Base-by-base conservation (phyloP, 352 stramenopile genomes). In the Pythium rhizo-oryzae region DNA sequence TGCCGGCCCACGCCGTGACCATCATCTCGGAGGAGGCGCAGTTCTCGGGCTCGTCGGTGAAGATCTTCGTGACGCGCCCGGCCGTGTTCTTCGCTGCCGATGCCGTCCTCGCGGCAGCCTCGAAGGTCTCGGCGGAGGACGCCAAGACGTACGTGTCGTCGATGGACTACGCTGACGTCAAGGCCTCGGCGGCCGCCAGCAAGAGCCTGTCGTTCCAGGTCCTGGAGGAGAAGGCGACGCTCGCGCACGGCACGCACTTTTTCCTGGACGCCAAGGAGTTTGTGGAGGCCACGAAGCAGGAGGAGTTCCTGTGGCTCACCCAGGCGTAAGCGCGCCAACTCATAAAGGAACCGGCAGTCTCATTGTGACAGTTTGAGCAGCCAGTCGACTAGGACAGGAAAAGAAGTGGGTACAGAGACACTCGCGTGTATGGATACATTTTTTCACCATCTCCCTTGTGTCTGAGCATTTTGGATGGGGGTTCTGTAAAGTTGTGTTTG, bases 81-180 rank as follows among this genome's bases (percentile, higher is more conserved):
- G 79, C 85, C 3, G 84, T 95, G 62, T 87, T 92, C 54, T 93
- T 95, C 69, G 84, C 82, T 0, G 65, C 77, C 23, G 68, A 75
- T 15, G 72, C 77, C 8, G 75, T 79, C 59, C 69, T 93, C 21
- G 69, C 71, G 43, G 84, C 84, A 54, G 79, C 79, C 49, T 72
- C 78, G 21, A 60, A 61, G 35, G 74, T 79, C 0, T 61, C 86
- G 19, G 71, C 78, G 33, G 76, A 81, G 19, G 71, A 91, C 53
- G 77, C 88, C 43, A 87, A 80, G 67, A 71, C 79, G 16, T 95
- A 81, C 55, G 77, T 93, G 41, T 74, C 79, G 46, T 91, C 85
- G 49, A 95, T 95, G 87, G 84, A 89, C 59, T 95, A 91, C 67
- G 76, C 79, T 19, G 84, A 92, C 60, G 81, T 93, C n/a, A 88